Base-by-base conservation (phyloP, 768 basidiomycete genomes). In the Astraeus odoratus region DNA sequence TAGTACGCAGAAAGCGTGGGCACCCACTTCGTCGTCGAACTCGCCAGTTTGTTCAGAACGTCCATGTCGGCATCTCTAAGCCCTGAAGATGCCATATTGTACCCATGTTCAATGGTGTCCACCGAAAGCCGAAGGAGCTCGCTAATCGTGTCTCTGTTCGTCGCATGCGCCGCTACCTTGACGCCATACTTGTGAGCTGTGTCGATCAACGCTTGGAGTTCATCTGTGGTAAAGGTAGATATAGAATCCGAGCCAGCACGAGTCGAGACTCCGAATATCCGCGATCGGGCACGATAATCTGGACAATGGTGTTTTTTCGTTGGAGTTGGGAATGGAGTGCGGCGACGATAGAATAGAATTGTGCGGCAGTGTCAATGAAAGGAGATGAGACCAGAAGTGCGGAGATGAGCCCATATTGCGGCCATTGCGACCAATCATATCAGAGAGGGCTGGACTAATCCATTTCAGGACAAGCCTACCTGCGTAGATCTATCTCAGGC, bases 21-120 rank as follows among this genome's bases (percentile, higher is more conserved):
- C 2, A 77, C 75, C 74, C 77, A 83, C 29, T 62, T 69, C 4
- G 71, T 69, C 29, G 52, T 52, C 13, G 49, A 62, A 35, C 51
- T 42, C 31, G 57, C 51, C 38, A 46, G 43, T 18, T 70, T 54
- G 39, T 55, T 54, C 22, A 51, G 42, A 20, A 24, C 34, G 22
- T n/a, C 13, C 16, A 25, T 18, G 64, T 61, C 16, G 4, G 5
- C 30, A 12, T n/a, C 13, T 13, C n/a, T n/a, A n/a, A 23, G 16
- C 23, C 46, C 49, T 22, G n/a, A n/a, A 6, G 44, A 31, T 43
- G 44, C 43, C 33, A 66, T 56, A 42, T 60, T 51, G 36, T 52
- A 60, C 2, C 75, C 80, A 55, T 83, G 83, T 54, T 84, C 81
- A 47, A 85, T 67, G 20, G 70, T 74, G 54, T 83, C 74, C 41